Conservation (phyloP, 2,329 filamentous ascomycete species). For the Fusarium sp. region DNA sequence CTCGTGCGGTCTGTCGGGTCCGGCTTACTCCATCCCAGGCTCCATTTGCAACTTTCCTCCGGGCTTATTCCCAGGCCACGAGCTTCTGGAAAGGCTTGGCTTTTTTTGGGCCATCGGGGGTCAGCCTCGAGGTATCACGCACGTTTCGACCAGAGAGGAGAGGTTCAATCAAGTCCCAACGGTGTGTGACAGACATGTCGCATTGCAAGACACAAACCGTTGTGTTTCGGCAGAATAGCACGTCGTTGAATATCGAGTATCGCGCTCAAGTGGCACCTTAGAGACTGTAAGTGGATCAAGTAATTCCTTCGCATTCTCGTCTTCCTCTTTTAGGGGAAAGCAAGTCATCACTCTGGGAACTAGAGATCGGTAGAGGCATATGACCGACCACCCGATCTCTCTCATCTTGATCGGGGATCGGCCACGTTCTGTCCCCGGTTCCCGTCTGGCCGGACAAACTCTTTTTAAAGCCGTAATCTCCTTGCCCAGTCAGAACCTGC, state of each 20-base stretch:
- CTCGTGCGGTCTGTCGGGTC: not conserved
- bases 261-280: constrained; percentile 6
- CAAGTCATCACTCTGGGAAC: not conserved
- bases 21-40: not conserved
- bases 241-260: constrained; percentile 36
- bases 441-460: constrained; percentile 1
- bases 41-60: not conserved
- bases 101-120: not conserved
- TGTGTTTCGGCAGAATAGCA: constrained; percentile 29
- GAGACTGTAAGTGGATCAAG: not conserved
- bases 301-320: not conserved
- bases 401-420: constrained; percentile 14
- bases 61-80: constrained; percentile 13
- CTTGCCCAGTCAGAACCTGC: not conserved
- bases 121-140: not conserved
- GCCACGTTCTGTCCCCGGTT: constrained; percentile 8
- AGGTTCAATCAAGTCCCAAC: not conserved
- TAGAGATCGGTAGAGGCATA: not conserved
- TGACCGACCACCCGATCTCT: not conserved
- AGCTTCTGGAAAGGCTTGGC: constrained; percentile 13
- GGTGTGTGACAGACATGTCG: constrained; percentile 18
- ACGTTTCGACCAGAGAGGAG: not conserved
- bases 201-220: constrained; percentile 22
- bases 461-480: constrained; percentile 1
- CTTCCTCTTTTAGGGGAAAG: not conserved